Conservation (phyloP, 2,329 filamentous ascomycete genomes). For the Tolypocladium capitatum region DNA sequence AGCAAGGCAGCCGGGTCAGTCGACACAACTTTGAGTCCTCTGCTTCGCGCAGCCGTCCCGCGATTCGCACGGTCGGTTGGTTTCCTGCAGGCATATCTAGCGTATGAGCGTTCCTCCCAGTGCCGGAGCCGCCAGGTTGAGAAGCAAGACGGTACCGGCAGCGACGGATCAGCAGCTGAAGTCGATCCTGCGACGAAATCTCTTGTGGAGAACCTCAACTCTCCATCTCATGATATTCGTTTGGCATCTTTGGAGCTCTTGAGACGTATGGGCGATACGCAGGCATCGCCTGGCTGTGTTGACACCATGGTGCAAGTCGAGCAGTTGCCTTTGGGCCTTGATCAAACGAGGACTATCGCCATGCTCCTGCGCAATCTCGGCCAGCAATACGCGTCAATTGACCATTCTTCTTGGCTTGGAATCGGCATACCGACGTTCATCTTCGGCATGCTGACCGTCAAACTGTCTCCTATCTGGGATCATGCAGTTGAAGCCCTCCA, state of each 20-base stretch:
- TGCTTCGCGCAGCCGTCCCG: conserved; percentile 52
- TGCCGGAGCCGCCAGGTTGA: conserved; percentile 4
- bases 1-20: conserved; percentile 43
- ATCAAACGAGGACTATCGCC: conserved; percentile 62
- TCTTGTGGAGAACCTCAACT: conserved; percentile 60
- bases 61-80: conserved; percentile 51
- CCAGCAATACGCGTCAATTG: conserved; percentile 45
- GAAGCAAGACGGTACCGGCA: conserved; percentile 20
- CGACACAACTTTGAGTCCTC: conserved; percentile 48
- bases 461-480: conserved; percentile 76
- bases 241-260: conserved; percentile 62
- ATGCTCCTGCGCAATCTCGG: conserved; percentile 77
- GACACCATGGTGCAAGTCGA: conserved; percentile 64
- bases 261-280: conserved; percentile 33
- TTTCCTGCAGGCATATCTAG: conserved; percentile 51
- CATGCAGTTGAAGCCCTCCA: conserved; percentile 66
- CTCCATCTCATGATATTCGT: conserved; percentile 62
- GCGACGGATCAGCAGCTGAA: conserved; percentile 29
- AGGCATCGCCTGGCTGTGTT: conserved; percentile 13
- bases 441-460: conserved; percentile 80
- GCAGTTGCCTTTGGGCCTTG: conserved; percentile 61
- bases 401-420: conserved; percentile 50
- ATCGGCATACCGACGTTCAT: conserved; percentile 67
- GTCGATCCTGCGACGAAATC: conserved; percentile 49
- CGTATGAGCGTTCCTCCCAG: conserved; percentile 34